Percentiles rank a stretch among this genome's conserved stretches.
Evolutionary conservation across 495 filamentous ascomycete species (phyloP).

Genomic region (Astrothelium subdiscretum): DNA sequence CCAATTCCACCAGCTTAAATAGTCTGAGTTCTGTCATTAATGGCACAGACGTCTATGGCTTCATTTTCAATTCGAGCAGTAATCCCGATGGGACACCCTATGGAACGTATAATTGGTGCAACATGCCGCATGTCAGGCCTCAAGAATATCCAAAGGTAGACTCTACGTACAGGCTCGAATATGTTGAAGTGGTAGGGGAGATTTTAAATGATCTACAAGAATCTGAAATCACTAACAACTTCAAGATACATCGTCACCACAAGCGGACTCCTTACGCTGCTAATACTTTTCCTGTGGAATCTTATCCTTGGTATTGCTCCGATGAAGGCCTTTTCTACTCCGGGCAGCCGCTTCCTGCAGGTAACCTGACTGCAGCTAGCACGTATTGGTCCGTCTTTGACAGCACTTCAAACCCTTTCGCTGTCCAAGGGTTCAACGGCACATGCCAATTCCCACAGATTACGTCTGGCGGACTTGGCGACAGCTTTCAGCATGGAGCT

Average conservation of each 20-base stretch:
- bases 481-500: conserved; percentile 53
- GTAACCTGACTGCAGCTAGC: conserved; percentile 27
- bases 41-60: conserved; percentile 46
- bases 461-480: conserved; percentile 48
- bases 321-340: conserved; percentile 51
- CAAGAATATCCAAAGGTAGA: conserved; percentile 41
- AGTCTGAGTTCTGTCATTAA: conserved; percentile 40
- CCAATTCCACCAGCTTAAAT: conserved; percentile 44
- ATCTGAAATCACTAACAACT: neutral
- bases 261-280: conserved; percentile 59
- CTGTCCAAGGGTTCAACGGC: conserved; percentile 45
- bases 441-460: conserved; percentile 65
- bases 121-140: conserved; percentile 60
- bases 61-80: conserved; percentile 49
- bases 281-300: conserved; percentile 56
- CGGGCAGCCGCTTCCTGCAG: conserved; percentile 34
- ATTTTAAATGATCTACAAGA: neutral
- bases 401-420: conserved; percentile 45
- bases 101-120: conserved; percentile 60
- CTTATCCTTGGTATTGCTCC: conserved; percentile 53
- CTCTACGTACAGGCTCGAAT: conserved; percentile 42
- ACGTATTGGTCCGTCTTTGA: conserved; percentile 49
- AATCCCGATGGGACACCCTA: conserved; percentile 34
- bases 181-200: conserved; percentile 51
- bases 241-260: conserved; percentile 58